Base-by-base conservation (phyloP, 2,329 filamentous ascomycete species). In the Talaromyces sp. region DNA sequence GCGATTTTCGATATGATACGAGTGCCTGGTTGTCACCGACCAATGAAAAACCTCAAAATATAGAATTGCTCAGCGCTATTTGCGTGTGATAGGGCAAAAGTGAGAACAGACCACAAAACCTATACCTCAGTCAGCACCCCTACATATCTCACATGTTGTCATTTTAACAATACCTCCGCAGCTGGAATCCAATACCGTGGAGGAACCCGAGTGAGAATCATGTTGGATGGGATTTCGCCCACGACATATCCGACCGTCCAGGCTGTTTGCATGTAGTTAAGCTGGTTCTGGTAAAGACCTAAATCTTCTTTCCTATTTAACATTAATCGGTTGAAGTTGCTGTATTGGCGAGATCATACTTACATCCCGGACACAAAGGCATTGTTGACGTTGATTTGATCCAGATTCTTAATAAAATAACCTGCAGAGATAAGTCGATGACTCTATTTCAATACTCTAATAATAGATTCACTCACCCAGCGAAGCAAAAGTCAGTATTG, bases 211-310 rank as follows among this genome's bases (percentile, higher is more conserved):
- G 80, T 84, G 5, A 84, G 70, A 7, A 83, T 71, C 10, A 84
- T 73, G 60, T 84, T 83, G 52, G 75, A 79, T 0, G 80, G 80
- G 13, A 83, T 75, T 59, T 82, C 73, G 3, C 79, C 80, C 55
- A 87, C 75, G 0, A 84, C 81, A 64, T 88, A 88, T 9, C 85
- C 85, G 0, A 84, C 78, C 0, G 82, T 86, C 77, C 84, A 88
- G 29, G 78, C 80, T 0, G 83, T 80, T 56, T 84, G 76, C 72
- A 82, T 80, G 58, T 80, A 81, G 57, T 85, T 84, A 32, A 85
- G 73, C 59, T 86, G 73, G 63, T 86, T 85, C 1, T 78, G 77
- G 52, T 81, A 78, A 21, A 86, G 70, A 1, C 73, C 67, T 0
- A 85, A 70, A 58, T 85, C 82, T 64, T 84, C 80, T 67, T 84